Conservation (phyloP, 1,139 yeast genomes). For the Kodamaea suecica region DNA sequence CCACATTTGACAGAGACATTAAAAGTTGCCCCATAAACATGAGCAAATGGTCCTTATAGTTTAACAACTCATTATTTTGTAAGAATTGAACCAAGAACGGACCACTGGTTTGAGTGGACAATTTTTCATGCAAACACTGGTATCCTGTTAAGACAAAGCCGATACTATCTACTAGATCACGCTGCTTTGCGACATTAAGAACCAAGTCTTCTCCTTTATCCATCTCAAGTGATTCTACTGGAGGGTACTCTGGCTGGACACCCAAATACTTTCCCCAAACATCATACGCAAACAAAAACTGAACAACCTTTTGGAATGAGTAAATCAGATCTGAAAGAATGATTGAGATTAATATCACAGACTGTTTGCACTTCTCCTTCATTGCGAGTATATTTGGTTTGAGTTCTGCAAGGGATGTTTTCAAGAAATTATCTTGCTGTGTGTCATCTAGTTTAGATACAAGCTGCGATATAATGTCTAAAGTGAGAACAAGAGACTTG, state of each 20-base stretch:
- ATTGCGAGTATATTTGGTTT: constrained; percentile 49
- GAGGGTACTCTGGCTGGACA: constrained; percentile 12
- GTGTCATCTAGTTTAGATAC: constrained; percentile 30
- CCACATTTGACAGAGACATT: constrained; percentile 62
- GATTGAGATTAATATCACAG: constrained; percentile 56
- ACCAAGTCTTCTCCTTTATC: constrained; percentile 28
- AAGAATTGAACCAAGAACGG: constrained; percentile 14
- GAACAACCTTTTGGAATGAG: constrained; percentile 48
- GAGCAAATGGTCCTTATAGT: constrained; percentile 63
- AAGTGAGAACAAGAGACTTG: constrained; percentile 44
- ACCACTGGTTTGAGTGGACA: constrained; percentile 10
- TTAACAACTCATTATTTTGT: constrained; percentile 25
- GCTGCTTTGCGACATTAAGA: constrained; percentile 52
- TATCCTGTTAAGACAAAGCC: constrained; percentile 49
- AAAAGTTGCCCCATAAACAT: constrained; percentile 64
- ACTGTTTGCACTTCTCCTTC: constrained; percentile 56
- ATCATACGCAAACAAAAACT: constrained; percentile 29
- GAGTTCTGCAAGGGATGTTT: constrained; percentile 54
- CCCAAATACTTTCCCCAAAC: constrained; percentile 41
- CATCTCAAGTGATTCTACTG: constrained; percentile 9
- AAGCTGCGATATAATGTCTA: constrained; percentile 46
- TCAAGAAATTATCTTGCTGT: constrained; percentile 31
- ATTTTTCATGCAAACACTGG: constrained; percentile 19
- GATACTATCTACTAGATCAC: constrained; percentile 57
- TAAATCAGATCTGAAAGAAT: constrained; percentile 39